These are phyloP conservation scores for Fusarium temperatum DNA, from an alignment of 2,329 filamentous ascomycete genomes.

Conservation along the genomic window DNA sequence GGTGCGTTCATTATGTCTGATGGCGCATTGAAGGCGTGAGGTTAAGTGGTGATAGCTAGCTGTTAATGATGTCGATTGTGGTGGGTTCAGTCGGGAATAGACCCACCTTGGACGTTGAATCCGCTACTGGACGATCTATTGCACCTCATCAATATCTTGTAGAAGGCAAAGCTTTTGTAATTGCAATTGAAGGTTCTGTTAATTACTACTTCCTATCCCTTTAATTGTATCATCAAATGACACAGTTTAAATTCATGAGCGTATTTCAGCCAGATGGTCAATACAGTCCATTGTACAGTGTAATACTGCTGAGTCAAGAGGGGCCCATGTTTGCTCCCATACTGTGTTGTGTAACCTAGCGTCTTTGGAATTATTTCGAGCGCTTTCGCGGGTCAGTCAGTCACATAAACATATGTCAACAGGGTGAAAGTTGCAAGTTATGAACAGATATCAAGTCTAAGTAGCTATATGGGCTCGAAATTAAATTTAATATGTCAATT, in stretches of 20 bases:
- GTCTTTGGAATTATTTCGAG: not conserved
- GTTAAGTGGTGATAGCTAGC: not conserved
- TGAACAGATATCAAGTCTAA: not conserved
- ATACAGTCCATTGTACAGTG: not conserved
- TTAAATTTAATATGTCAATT: not conserved
- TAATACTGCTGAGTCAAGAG: not conserved
- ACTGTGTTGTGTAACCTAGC: not conserved
- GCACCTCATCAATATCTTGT: not conserved
- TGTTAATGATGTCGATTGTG: slow-evolving; percentile 30
- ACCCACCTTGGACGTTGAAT: slow-evolving; percentile 10
- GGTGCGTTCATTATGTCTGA: slow-evolving; percentile 43
- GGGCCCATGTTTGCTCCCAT: accelerated
- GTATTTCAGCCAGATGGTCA: not conserved
- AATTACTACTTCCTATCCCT: accelerated
- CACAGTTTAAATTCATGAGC: no score
- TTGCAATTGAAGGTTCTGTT: accelerated
- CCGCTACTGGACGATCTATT: not conserved
- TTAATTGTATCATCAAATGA: not conserved
- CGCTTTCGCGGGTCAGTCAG: not conserved
- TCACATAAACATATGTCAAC: no score
- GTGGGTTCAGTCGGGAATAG: slow-evolving; percentile 4
- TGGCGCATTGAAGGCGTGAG: slow-evolving; percentile 13
- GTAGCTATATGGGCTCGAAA: accelerated
- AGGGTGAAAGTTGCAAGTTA: no score
- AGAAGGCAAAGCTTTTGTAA: not conserved